Conservation (phyloP, 2,329 filamentous ascomycete genomes). For the Pseudogymnoascus sp. region DNA sequence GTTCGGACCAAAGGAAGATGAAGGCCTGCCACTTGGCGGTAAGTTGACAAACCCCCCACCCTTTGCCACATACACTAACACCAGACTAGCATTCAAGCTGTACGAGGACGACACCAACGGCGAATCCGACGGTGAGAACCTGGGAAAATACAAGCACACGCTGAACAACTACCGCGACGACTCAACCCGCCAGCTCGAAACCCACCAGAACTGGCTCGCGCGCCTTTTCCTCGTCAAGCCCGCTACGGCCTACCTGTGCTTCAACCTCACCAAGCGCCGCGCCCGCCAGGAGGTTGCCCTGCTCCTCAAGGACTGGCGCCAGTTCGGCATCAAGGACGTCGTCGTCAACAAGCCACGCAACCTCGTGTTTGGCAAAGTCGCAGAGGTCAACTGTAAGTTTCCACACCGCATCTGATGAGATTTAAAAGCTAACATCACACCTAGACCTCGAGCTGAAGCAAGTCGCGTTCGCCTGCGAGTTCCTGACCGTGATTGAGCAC, state of each 20-base stretch:
- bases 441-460: constrained; percentile 73
- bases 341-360: constrained; percentile 71
- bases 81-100: constrained; percentile 18
- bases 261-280: constrained; percentile 61
- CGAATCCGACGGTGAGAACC: constrained; percentile 15
- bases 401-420: not conserved
- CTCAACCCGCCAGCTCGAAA: constrained; percentile 43
- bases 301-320: constrained; percentile 70
- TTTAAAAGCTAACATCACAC: constrained; percentile 19
- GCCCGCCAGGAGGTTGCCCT: constrained; percentile 69
- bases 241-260: constrained; percentile 64
- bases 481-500: constrained; percentile 84
- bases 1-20: constrained; percentile 9
- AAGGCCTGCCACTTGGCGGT: constrained; percentile 23
- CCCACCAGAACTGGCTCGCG: constrained; percentile 78
- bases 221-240: constrained; percentile 87
- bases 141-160: constrained; percentile 20
- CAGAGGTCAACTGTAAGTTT: constrained; percentile 60
- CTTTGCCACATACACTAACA: constrained; percentile 10
- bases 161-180: constrained; percentile 31
- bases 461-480: constrained; percentile 78
- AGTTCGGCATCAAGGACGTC: constrained; percentile 73
- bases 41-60: constrained; percentile 12
- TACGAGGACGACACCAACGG: constrained; percentile 19
- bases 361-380: constrained; percentile 70